A percentile compares a stretch with the other conserved stretches of the same genome.
phyloP scores from a whole-genome alignment of 139 green algal genomes.

The Auxenochlorella pyrenoidosa region DNA sequence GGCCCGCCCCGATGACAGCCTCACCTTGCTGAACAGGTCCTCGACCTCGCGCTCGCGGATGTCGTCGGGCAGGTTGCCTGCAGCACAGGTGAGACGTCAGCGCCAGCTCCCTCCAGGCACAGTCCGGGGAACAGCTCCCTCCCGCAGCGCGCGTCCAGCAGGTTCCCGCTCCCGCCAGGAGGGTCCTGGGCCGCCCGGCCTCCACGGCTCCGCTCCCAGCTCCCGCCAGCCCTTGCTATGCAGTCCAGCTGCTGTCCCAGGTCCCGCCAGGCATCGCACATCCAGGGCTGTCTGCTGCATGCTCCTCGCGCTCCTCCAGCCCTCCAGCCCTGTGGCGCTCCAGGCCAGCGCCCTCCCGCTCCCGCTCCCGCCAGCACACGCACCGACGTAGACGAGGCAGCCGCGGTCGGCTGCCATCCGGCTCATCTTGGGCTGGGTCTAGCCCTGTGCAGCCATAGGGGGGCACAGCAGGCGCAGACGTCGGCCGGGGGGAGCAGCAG shows the following conservation, averaged over 20 bases:
- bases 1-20: no score
- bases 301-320: no score
- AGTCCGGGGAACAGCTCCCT: no score
- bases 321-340: not conserved
- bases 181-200: no score
- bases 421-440: constrained; percentile 30
- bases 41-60: constrained; percentile 88
- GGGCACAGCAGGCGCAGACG: not conserved
- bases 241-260: no score
- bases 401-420: constrained; percentile 40
- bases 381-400: constrained; percentile 48
- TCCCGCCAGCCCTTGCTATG: no score
- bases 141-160: no score
- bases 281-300: no score
- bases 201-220: no score
- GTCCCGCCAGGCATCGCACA: no score
- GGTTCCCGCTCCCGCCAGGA: no score
- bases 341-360: not conserved
- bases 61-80: constrained; percentile 86
- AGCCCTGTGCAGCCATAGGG: not conserved
- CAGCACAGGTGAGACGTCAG: constrained; percentile 14
- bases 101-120: no score
- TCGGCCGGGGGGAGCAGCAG: not conserved
- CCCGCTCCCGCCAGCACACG: not conserved
- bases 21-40: constrained; percentile 86